A percentile compares a stretch with the other conserved stretches of the same genome.
These are phyloP conservation scores for Cordyceps farinosa DNA, from an alignment of 2,329 filamentous ascomycete genomes.

Conservation along the genomic window DNA sequence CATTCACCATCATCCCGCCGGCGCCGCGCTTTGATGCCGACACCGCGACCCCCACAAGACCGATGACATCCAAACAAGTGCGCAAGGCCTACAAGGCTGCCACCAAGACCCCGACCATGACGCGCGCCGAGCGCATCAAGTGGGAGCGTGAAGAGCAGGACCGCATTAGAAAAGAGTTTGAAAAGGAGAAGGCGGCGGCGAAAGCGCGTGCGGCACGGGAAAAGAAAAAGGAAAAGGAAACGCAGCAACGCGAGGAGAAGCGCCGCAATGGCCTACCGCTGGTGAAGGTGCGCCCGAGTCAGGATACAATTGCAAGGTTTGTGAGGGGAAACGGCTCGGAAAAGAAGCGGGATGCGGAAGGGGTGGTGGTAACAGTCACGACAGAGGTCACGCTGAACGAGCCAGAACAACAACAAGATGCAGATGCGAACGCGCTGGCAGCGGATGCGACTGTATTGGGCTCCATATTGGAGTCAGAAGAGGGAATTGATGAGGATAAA, in stretches of 20 bases:
- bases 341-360: conserved; percentile 29
- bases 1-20: conserved; percentile 43
- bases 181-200: conserved; percentile 45
- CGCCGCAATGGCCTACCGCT: conserved; percentile 51
- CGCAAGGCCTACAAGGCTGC: conserved; percentile 37
- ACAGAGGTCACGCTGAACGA: conserved; percentile 12
- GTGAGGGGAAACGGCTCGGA: conserved; percentile 35
- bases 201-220: conserved; percentile 50
- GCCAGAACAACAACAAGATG: conserved; percentile 17
- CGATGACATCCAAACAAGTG: conserved; percentile 43
- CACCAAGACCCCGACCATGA: conserved; percentile 35
- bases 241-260: conserved; percentile 46
- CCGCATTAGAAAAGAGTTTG: conserved; percentile 50
- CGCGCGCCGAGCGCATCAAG: conserved; percentile 36
- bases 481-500: not conserved
- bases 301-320: conserved; percentile 55
- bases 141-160: conserved; percentile 50
- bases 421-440: not conserved
- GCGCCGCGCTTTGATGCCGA: conserved; percentile 23
- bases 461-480: conserved; percentile 3
- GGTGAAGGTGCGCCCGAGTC: conserved; percentile 52
- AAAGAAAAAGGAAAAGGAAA: conserved; percentile 53
- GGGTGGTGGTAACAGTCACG: conserved; percentile 15
- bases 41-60: conserved; percentile 23
- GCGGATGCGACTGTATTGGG: not conserved